phyloP scores from a whole-genome alignment of 345 rosid genomes.

The Populus simonii region DNA sequence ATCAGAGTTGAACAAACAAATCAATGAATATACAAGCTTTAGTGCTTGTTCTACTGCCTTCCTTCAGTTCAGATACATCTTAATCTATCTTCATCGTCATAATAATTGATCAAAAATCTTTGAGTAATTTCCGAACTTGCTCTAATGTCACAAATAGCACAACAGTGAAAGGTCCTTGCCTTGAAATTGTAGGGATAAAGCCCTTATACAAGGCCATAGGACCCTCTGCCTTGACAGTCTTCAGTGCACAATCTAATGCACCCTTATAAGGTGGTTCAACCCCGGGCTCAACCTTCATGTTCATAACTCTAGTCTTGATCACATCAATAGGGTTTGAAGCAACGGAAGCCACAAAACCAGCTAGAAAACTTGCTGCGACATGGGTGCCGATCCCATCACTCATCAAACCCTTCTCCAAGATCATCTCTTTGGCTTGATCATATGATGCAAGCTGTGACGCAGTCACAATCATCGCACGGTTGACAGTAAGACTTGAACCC shows the following conservation, averaged over 20 bases:
- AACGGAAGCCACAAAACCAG: conserved; percentile 1
- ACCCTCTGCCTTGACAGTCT: conserved; percentile 5
- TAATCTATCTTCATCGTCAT: background rate
- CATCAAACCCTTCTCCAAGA: background rate
- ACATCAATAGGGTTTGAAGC: conserved; percentile 10
- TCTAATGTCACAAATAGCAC: conserved; percentile 12
- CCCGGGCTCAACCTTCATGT: background rate
- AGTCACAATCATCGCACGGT: background rate
- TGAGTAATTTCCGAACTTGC: conserved; percentile 9
- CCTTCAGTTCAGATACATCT: too few relatives aligned
- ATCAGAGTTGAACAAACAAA: too few relatives aligned
- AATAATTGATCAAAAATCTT: conserved; percentile 4
- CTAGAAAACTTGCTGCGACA: conserved; percentile 9
- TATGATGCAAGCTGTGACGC: conserved; percentile 8
- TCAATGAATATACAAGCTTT: too few relatives aligned
- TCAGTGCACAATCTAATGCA: conserved; percentile 7
- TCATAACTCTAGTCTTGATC: conserved; percentile 15
- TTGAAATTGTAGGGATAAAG: background rate
- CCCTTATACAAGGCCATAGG: conserved; percentile 4
- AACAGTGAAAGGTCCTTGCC: background rate
- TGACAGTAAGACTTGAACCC: background rate
- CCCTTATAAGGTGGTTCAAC: background rate
- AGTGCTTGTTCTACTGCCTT: too few relatives aligned
- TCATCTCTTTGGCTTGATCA: conserved; percentile 13
- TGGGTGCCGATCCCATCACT: conserved; percentile 3